These are phyloP conservation scores for Aspergillus wentii DNA, from an alignment of 495 filamentous ascomycete species.

Conservation along the genomic window DNA sequence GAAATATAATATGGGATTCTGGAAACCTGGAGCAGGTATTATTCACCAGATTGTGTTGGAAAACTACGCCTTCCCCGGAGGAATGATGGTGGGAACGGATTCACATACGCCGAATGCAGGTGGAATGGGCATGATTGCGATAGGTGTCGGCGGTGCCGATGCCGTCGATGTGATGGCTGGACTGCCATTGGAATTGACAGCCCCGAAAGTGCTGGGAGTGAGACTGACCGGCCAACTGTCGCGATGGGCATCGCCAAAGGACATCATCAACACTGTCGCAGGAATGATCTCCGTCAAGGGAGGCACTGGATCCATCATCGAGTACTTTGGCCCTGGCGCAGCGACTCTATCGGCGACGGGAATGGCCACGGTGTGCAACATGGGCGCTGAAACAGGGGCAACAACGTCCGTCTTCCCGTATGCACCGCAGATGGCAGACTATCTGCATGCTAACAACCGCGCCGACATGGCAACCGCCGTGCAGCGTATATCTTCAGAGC, in stretches of 20 bases:
- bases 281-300: slow-evolving; percentile 88
- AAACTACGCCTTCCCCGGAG: slow-evolving; percentile 91
- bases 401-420: slow-evolving; percentile 89
- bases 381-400: slow-evolving; percentile 78
- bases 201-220: slow-evolving; percentile 85
- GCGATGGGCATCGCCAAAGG: slow-evolving; percentile 85
- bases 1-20: slow-evolving; percentile 96
- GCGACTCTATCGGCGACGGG: slow-evolving; percentile 51
- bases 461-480: slow-evolving; percentile 74
- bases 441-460: slow-evolving; percentile 78
- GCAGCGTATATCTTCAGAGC: slow-evolving; percentile 66
- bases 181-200: slow-evolving; percentile 88
- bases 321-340: slow-evolving; percentile 76
- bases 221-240: slow-evolving; percentile 74
- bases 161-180: slow-evolving; percentile 93
- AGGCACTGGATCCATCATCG: slow-evolving; percentile 82
- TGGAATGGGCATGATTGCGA: slow-evolving; percentile 83
- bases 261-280: slow-evolving; percentile 88
- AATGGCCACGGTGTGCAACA: slow-evolving; percentile 58
- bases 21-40: slow-evolving; percentile 88
- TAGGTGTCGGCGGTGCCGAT: slow-evolving; percentile 91
- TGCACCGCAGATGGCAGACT: slow-evolving; percentile 86
- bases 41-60: slow-evolving; percentile 92
- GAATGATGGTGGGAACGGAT: slow-evolving; percentile 87
- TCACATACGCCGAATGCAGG: slow-evolving; percentile 92